A percentile compares a stretch with the other conserved stretches of the same genome.
phyloP scores from a whole-genome alignment of 371 early-diverging fungal genomes.

The Capillidium heterosporum region DNA sequence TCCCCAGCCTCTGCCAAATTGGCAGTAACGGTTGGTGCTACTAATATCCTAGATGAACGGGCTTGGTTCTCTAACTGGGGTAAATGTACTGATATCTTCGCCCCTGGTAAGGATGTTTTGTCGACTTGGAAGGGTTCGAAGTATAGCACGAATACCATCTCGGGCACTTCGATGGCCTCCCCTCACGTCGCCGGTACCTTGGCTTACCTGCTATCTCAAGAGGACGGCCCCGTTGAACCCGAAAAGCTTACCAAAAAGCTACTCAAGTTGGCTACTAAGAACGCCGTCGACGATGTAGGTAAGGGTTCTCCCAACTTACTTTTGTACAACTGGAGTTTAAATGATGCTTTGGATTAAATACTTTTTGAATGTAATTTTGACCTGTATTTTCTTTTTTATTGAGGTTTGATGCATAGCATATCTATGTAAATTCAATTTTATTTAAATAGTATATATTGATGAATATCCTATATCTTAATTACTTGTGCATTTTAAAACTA shows the following conservation, averaged over 20 bases:
- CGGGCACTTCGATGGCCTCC: conserved; percentile 98
- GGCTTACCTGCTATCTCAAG: conserved; percentile 61
- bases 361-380: no score
- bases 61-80: conserved; percentile 91
- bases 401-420: no score
- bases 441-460: no score
- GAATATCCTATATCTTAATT: no score
- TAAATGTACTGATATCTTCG: conserved; percentile 86
- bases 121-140: conserved; percentile 77
- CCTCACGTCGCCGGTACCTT: conserved; percentile 96
- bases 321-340: conserved; percentile 69
- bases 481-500: no score
- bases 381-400: no score
- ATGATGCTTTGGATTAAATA: no score
- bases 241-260: conserved; percentile 61
- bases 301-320: conserved; percentile 58
- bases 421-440: no score
- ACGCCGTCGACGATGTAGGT: conserved; percentile 38
- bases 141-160: conserved; percentile 65
- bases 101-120: conserved; percentile 82
- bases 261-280: conserved; percentile 39
- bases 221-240: conserved; percentile 27
- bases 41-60: conserved; percentile 56
- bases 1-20: conserved; percentile 83
- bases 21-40: conserved; percentile 95